These are phyloP conservation scores for Globisporangium viniferum DNA, from an alignment of 352 stramenopile genomes.

Conservation along the genomic window DNA sequence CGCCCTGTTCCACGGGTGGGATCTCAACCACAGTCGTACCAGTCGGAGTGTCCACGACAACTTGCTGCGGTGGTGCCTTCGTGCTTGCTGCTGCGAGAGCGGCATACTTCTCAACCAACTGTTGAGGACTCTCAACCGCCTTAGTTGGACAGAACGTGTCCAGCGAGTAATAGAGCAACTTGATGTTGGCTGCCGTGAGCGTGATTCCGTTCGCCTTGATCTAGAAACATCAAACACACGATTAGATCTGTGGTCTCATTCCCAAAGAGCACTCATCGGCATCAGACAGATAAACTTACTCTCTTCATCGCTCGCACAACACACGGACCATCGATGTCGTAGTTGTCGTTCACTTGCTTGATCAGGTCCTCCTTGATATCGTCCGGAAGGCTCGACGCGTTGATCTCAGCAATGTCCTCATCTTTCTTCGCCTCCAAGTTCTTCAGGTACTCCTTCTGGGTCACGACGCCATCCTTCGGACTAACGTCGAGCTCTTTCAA, in stretches of 20 bases:
- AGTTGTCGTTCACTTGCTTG: slow-evolving; percentile 37
- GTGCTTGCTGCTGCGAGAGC: neutral
- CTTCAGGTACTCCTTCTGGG: slow-evolving; percentile 35
- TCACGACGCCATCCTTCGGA: slow-evolving; percentile 27
- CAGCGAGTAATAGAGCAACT: slow-evolving; percentile 21
- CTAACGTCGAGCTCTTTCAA: slow-evolving; percentile 36
- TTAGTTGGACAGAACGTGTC: slow-evolving; percentile 24
- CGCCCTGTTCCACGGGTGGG: neutral
- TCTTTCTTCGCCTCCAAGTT: slow-evolving; percentile 27
- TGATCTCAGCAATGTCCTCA: slow-evolving; percentile 25
- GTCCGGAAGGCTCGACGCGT: slow-evolving; percentile 26
- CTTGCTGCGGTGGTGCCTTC: neutral
- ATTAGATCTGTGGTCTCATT: no score
- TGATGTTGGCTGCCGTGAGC: slow-evolving; percentile 18
- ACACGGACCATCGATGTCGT: slow-evolving; percentile 31
- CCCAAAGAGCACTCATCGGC: neutral
- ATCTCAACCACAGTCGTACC: slow-evolving; percentile 11
- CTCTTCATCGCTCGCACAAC: slow-evolving; percentile 34
- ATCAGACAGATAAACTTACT: slow-evolving; percentile 18
- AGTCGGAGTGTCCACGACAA: slow-evolving; percentile 9
- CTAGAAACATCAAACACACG: neutral
- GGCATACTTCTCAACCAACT: slow-evolving; percentile 29
- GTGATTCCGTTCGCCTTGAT: slow-evolving; percentile 12
- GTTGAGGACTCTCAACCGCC: slow-evolving; percentile 21
- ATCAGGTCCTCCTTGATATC: slow-evolving; percentile 40